A percentile compares a stretch with the other conserved stretches of the same genome.
phyloP scores from a whole-genome alignment of 2,329 filamentous ascomycete species.

The Thielaviopsis populi region DNA sequence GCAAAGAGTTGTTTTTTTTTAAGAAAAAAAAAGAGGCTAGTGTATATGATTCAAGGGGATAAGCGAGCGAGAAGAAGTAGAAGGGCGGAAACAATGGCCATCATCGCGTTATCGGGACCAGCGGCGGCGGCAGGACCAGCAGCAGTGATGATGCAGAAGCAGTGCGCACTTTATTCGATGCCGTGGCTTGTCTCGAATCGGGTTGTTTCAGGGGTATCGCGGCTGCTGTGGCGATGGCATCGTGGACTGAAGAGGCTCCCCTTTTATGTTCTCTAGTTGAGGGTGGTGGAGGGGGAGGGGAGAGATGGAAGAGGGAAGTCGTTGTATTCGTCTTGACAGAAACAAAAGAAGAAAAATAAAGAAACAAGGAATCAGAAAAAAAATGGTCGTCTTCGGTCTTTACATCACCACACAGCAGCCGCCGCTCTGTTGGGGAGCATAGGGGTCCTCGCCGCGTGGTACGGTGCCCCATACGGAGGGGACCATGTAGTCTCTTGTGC shows the following conservation, averaged over 20 bases:
- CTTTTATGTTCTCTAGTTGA: neutral
- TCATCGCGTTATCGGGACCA: neutral
- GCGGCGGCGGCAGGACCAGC: no score
- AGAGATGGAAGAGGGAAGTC: neutral
- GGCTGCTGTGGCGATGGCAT: neutral
- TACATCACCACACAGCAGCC: slow-evolving; percentile 96
- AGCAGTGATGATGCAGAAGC: slow-evolving; percentile 13
- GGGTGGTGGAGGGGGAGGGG: neutral
- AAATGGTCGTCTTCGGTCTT: slow-evolving; percentile 16
- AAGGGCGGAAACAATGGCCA: slow-evolving; percentile 16
- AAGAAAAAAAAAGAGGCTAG: slow-evolving; percentile 9
- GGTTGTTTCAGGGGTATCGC: neutral
- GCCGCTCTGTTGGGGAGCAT: slow-evolving; percentile 82
- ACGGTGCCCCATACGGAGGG: slow-evolving; percentile 92
- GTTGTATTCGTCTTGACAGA: slow-evolving; percentile 7
- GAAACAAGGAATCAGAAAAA: neutral
- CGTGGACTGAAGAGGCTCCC: no score
- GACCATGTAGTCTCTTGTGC: slow-evolving; percentile 97
- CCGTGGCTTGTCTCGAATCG: neutral
- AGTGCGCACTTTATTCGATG: slow-evolving; percentile 19
- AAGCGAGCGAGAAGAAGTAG: slow-evolving; percentile 4
- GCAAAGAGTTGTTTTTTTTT: neutral
- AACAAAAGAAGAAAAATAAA: neutral
- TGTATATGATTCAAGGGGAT: slow-evolving; percentile 1
- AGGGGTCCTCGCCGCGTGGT: slow-evolving; percentile 93